Conservation (phyloP, 768 basidiomycete species). For the Lentinus brumalis region DNA sequence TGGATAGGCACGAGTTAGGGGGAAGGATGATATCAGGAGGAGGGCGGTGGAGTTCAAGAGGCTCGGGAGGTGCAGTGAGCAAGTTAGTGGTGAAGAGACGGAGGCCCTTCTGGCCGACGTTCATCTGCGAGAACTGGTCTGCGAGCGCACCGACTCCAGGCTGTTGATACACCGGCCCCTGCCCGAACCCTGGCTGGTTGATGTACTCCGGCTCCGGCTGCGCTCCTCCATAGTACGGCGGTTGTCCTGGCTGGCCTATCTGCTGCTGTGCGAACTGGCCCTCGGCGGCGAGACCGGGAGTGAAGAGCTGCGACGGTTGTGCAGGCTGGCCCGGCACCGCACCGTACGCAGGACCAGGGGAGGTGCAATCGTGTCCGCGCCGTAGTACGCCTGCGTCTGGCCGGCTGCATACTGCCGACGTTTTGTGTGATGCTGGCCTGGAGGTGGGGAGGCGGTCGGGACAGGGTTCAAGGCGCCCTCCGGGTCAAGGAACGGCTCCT, state of each 20-base stretch:
- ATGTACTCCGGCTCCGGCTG: slow-evolving; percentile 46
- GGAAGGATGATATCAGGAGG: slow-evolving; percentile 92
- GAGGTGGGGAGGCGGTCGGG: slow-evolving; percentile 47
- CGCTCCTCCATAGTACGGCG: slow-evolving; percentile 48
- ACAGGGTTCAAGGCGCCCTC: slow-evolving; percentile 36
- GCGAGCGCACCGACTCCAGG: slow-evolving; percentile 61
- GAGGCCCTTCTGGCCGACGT: slow-evolving; percentile 77
- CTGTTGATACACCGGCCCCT: slow-evolving; percentile 43
- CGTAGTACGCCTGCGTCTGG: slow-evolving; percentile 89
- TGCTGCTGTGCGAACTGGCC: slow-evolving; percentile 70
- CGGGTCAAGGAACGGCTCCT: slow-evolving; percentile 55
- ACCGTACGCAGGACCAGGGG: slow-evolving; percentile 48
- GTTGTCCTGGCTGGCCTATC: slow-evolving; percentile 42
- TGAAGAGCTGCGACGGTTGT: slow-evolving; percentile 70
- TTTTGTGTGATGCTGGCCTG: slow-evolving; percentile 45
- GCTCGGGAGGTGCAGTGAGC: slow-evolving; percentile 90
- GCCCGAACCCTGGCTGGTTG: slow-evolving; percentile 46
- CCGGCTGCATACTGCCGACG: slow-evolving; percentile 94
- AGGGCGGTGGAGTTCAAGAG: slow-evolving; percentile 73
- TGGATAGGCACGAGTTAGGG: slow-evolving; percentile 78
- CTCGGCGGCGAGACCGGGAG: slow-evolving; percentile 77
- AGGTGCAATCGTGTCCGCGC: slow-evolving; percentile 45
- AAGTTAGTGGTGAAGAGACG: slow-evolving; percentile 88
- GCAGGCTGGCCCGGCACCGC: slow-evolving; percentile 40
- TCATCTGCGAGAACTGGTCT: slow-evolving; percentile 90